These are phyloP conservation scores for Triticum monococcum DNA, from an alignment of 176 grass and related monocot genomes.

Conservation along the genomic window DNA sequence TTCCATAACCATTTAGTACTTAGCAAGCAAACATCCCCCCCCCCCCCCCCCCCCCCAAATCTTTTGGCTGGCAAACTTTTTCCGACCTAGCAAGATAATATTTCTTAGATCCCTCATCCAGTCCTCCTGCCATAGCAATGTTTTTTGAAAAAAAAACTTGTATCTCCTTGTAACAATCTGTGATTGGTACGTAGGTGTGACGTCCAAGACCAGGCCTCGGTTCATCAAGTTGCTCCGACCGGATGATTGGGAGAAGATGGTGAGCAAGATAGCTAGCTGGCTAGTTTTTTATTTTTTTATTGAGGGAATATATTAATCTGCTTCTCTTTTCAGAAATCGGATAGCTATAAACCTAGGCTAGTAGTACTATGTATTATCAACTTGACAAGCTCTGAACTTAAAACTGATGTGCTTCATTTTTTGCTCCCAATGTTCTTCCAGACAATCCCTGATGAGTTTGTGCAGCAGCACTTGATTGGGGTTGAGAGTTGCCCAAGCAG, in stretches of 20 bases:
- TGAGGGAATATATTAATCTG: too few relatives aligned
- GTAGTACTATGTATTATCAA: not conserved
- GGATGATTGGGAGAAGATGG: slow-evolving; percentile 32
- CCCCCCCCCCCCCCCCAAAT: too few relatives aligned
- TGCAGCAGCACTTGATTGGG: slow-evolving; percentile 28
- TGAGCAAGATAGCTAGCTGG: not conserved
- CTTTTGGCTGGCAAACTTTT: too few relatives aligned
- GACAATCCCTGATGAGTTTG: slow-evolving; percentile 34
- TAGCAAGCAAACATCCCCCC: too few relatives aligned
- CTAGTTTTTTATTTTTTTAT: too few relatives aligned
- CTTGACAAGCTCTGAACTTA: not conserved
- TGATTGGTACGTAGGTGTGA: not conserved
- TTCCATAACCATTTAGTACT: too few relatives aligned
- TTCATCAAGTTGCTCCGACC: slow-evolving; percentile 25
- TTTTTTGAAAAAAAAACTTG: too few relatives aligned
- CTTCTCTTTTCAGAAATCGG: not conserved
- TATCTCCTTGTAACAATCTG: not conserved
- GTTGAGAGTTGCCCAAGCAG: not conserved
- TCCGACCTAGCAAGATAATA: too few relatives aligned
- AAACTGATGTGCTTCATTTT: not conserved
- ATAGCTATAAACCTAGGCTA: not conserved
- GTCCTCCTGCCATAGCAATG: too few relatives aligned
- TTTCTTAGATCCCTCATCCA: too few relatives aligned
- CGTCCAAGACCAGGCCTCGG: slow-evolving; percentile 17
- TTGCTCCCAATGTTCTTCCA: not conserved